Percentiles rank a stretch among this genome's conserved stretches.
phyloP scores from a whole-genome alignment of 768 basidiomycete species.

The Leccinum rimulosum region DNA sequence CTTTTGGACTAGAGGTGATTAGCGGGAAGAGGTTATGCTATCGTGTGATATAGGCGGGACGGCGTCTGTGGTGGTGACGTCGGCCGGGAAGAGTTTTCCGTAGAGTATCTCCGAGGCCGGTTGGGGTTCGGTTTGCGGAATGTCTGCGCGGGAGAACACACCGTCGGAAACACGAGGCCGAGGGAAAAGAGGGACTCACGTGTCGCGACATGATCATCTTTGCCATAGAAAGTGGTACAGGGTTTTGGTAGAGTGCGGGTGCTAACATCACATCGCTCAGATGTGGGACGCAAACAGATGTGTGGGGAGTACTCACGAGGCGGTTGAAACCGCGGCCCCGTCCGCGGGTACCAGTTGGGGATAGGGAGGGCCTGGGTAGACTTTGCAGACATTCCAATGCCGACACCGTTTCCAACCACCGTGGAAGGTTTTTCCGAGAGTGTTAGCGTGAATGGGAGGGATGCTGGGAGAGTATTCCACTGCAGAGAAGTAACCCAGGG shows the following conservation, averaged over 20 bases:
- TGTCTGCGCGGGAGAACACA: slow-evolving; percentile 19
- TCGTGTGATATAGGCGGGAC: slow-evolving; percentile 33
- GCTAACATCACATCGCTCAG: slow-evolving; percentile 25
- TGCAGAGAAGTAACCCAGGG: slow-evolving; percentile 22
- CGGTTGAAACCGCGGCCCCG: slow-evolving; percentile 29
- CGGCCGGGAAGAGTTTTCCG: slow-evolving; percentile 12
- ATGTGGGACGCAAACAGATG: background rate
- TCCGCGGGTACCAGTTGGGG: slow-evolving; percentile 21
- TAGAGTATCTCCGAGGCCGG: slow-evolving; percentile 23
- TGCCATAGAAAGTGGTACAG: slow-evolving; percentile 47
- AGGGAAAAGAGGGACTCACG: slow-evolving; percentile 30
- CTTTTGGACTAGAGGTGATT: slow-evolving; percentile 21
- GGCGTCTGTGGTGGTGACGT: slow-evolving; percentile 34
- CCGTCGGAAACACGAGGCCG: slow-evolving; percentile 1
- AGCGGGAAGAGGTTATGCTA: slow-evolving; percentile 27
- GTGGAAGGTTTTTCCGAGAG: slow-evolving; percentile 21
- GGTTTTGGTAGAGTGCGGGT: slow-evolving; percentile 42
- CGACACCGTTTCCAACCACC: slow-evolving; percentile 8
- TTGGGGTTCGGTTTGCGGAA: slow-evolving; percentile 33
- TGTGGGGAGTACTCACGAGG: slow-evolving; percentile 26
- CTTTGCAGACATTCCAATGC: slow-evolving; percentile 9
- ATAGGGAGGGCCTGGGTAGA: slow-evolving; percentile 17
- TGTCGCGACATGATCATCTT: slow-evolving; percentile 55
- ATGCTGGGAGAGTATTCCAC: slow-evolving; percentile 27
- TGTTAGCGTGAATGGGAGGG: slow-evolving; percentile 27